Evolutionary conservation across 495 filamentous ascomycete genomes (phyloP).

Genomic region (Aspergillus biplanus): DNA sequence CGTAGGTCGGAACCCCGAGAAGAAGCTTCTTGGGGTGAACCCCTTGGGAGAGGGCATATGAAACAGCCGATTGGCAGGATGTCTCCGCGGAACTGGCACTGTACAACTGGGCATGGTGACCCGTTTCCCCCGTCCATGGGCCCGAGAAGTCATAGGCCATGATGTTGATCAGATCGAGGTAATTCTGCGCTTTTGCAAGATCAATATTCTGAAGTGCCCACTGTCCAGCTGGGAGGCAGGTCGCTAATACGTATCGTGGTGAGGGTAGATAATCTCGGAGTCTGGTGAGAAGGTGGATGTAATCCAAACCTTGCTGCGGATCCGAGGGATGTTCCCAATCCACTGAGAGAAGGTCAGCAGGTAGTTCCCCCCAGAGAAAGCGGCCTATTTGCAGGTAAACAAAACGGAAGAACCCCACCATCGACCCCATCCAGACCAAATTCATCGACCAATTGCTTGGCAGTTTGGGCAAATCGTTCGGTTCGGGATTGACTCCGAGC

Average conservation of each 20-base stretch:
- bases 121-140: constrained; percentile 68
- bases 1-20: constrained; percentile 79
- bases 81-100: constrained; percentile 56
- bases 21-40: constrained; percentile 77
- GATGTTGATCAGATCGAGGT: constrained; percentile 80
- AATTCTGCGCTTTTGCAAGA: constrained; percentile 61
- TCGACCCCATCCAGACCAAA: constrained; percentile 87
- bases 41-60: constrained; percentile 65
- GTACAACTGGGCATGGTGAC: constrained; percentile 82
- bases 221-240: constrained; percentile 77
- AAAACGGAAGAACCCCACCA: constrained; percentile 51
- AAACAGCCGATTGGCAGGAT: constrained; percentile 68
- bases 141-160: constrained; percentile 91
- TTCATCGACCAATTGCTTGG: constrained; percentile 69
- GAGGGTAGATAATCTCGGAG: constrained; percentile 73
- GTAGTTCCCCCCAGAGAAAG: not conserved
- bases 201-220: constrained; percentile 79
- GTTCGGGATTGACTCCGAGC: constrained; percentile 62
- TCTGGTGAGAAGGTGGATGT: constrained; percentile 69
- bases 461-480: constrained; percentile 75
- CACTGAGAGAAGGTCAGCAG: constrained; percentile 52
- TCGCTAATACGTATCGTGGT: constrained; percentile 75
- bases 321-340: constrained; percentile 89
- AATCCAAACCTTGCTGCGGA: constrained; percentile 69
- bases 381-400: too few species aligned